Conservation (phyloP, 176 grass and related monocot species). For the Juncus effusus region DNA sequence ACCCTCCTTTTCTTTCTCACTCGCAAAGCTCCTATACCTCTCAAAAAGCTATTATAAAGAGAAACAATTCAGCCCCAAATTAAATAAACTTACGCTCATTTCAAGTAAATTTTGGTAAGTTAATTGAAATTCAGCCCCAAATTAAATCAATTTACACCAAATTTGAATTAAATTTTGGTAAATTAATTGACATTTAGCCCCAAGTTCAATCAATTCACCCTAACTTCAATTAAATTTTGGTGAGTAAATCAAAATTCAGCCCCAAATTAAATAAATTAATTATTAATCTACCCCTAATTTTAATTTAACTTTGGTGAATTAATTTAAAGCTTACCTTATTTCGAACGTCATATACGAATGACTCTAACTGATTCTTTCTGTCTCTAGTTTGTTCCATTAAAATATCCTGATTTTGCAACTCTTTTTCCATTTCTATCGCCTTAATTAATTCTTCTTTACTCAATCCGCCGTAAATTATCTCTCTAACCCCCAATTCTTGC, state of each 20-base stretch:
- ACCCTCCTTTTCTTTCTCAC: slow-evolving; percentile 80
- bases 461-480: slow-evolving; percentile 62
- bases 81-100: background rate
- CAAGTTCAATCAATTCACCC: no score
- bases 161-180: no score
- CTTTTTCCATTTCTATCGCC: slow-evolving; percentile 71
- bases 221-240: no score
- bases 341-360: slow-evolving; percentile 88
- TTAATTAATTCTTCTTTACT: slow-evolving; percentile 53
- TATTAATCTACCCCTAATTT: no score
- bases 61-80: background rate
- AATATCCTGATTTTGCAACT: slow-evolving; percentile 72
- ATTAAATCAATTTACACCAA: no score
- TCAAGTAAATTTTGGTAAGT: no score
- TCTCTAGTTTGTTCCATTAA: slow-evolving; percentile 85
- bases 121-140: no score
- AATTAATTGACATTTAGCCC: no score
- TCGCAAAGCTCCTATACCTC: slow-evolving; percentile 83
- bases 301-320: no score
- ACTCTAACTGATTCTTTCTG: slow-evolving; percentile 86
- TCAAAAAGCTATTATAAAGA: slow-evolving; percentile 64
- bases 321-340: slow-evolving; percentile 56
- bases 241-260: no score
- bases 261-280: no score
- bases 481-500: slow-evolving; percentile 50